Evolutionary conservation across 169 alveolate species (phyloP).

Genomic region (Plasmodium yoelii): DNA sequence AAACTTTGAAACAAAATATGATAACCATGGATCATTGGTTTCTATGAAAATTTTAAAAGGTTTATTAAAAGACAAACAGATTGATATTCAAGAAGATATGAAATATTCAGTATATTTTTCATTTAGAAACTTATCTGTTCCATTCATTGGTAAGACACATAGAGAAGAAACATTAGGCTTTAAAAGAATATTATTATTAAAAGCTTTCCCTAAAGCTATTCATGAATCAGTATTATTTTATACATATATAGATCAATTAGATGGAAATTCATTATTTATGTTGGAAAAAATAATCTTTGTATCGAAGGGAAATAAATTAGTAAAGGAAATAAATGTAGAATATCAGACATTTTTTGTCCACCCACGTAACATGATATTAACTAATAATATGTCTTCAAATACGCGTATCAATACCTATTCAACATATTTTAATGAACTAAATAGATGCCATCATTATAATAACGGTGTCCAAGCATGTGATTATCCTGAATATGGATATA

Average conservation of each 20-base stretch:
- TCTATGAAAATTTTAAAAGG: conserved; percentile 7
- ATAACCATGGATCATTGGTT: conserved; percentile 36
- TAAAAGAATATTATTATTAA: conserved; percentile 23
- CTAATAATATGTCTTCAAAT: not conserved
- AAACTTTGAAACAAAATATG: conserved; percentile 13
- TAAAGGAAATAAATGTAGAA: conserved; percentile 69
- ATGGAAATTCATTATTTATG: conserved; percentile 47
- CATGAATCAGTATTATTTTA: not conserved
- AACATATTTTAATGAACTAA: conserved; percentile 8
- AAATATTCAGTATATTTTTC: conserved; percentile 31
- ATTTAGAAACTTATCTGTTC: conserved; percentile 59
- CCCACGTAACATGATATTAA: conserved; percentile 25
- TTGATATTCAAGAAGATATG: not conserved
- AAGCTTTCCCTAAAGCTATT: not conserved
- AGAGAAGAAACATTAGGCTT: conserved; percentile 18
- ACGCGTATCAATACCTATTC: not conserved
- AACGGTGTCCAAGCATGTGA: conserved; percentile 41
- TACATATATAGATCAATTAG: conserved; percentile 24
- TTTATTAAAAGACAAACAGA: not conserved
- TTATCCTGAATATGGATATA: conserved; percentile 19
- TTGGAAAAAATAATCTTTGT: conserved; percentile 65
- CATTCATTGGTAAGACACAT: conserved; percentile 56
- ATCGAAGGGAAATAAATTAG: conserved; percentile 34
- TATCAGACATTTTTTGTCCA: conserved; percentile 75
- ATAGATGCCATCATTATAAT: conserved; percentile 30